Base-by-base conservation (phyloP, 1,139 yeast species). In the Magnusiomyces sp. region DNA sequence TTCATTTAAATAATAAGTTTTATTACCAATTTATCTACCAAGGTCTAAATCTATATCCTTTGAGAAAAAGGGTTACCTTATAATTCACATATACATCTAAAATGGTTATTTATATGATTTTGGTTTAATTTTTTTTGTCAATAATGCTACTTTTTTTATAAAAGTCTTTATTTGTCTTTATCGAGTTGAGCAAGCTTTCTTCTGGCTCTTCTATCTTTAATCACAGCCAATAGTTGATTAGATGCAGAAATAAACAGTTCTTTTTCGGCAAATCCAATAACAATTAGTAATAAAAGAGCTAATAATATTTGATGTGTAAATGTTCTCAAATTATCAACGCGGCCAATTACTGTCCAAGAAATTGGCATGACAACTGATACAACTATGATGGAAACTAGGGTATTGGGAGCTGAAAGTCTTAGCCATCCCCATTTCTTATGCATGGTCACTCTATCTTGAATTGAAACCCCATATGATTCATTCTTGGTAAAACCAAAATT, bases 281-380 rank as follows among this genome's bases (percentile, higher is more conserved):
- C 23, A 31, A 42, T 16, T 7, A 19, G 13, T 14, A 42, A 17
- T 9, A 31, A n/a, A 20, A 32, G 5, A 4, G 38, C 45, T 37
- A 42, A 32, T n/a, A 19, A 14, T 11, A 23, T 16, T 27, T 42
- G 45, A 7, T 43, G 34, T n/a, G 16, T 14, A 34, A 43, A 34
- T 9, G 29, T 20, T n/a, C 23, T 6, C 13, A 20, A 17, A 10
- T 10, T 6, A 43, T 20, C 40, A 13, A 34, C 46, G 3, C 34
- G 39, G 11, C 46, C 46, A 43, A 43, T 19, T 6, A 11, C 40
- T 11, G 36, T 14, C 46, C 46, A 43, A 33, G 46, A 17, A 27
- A 34, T 14, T 4, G 40, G 27, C 19, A 43, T 34, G 9, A 19
- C 16, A 9, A 34, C 31, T 19, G 17, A 23, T 10, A 20, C 31